Percentiles rank a stretch among this genome's conserved stretches.
phyloP scores from a whole-genome alignment of 495 filamentous ascomycete species.

The Diplogelasinospora grovesii region DNA sequence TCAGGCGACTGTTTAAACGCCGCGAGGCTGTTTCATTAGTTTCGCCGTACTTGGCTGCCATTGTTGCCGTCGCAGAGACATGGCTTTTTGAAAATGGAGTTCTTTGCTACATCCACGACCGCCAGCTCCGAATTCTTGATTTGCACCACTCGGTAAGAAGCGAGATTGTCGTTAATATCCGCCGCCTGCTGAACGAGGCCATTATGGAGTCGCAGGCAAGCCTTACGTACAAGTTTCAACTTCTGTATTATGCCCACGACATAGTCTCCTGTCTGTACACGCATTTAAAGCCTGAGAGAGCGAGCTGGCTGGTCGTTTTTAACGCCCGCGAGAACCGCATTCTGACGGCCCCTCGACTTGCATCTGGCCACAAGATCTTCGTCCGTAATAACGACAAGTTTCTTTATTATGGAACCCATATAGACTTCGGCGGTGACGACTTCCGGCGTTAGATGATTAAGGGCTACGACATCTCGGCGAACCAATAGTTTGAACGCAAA shows the following conservation, averaged over 20 bases:
- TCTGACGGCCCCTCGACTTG: slow-evolving; percentile 35
- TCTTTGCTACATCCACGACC: slow-evolving; percentile 52
- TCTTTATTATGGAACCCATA: slow-evolving; percentile 65
- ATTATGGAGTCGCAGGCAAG: slow-evolving; percentile 22
- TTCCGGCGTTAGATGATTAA: slow-evolving; percentile 55
- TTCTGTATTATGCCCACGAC: slow-evolving; percentile 56
- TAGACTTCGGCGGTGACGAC: slow-evolving; percentile 42
- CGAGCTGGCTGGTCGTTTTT: slow-evolving; percentile 54
- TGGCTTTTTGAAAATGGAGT: slow-evolving; percentile 60
- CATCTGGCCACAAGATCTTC: slow-evolving; percentile 50
- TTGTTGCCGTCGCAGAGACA: slow-evolving; percentile 52
- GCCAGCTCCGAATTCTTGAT: slow-evolving; percentile 58
- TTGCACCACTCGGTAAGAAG: slow-evolving; percentile 43
- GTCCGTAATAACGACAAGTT: slow-evolving; percentile 60
- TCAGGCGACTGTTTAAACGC: slow-evolving; percentile 55
- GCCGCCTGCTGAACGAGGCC: slow-evolving; percentile 32
- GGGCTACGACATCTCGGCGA: slow-evolving; percentile 42
- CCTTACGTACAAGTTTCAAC: slow-evolving; percentile 44
- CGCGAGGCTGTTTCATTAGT: slow-evolving; percentile 56
- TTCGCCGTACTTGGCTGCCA: slow-evolving; percentile 52
- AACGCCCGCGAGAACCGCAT: slow-evolving; percentile 39
- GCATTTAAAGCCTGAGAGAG: slow-evolving; percentile 26
- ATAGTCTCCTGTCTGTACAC: slow-evolving; percentile 54
- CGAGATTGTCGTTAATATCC: slow-evolving; percentile 56
- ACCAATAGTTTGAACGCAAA: slow-evolving; percentile 26